Base-by-base conservation (phyloP, 768 basidiomycete genomes). In the Trametes meyenii region DNA sequence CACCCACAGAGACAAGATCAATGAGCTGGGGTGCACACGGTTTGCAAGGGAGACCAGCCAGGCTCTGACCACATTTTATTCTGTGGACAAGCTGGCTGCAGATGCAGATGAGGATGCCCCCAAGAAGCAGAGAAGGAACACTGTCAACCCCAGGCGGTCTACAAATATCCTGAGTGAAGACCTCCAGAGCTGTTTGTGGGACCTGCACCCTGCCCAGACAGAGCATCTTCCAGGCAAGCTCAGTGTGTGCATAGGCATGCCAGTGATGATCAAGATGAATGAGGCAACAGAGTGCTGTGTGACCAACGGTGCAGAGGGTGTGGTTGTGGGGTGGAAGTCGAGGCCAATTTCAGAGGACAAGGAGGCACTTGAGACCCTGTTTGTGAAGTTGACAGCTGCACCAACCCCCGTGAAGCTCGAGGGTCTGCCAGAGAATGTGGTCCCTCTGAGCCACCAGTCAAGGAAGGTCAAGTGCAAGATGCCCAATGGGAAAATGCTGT, bases 401-500 rank as follows among this genome's bases (percentile, higher is more conserved):
- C 50, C 65, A 1, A 51, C 16, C 3, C 26, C 42, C 16, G 45
- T 70, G n/a, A 45, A 65, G 42, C 19, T 71, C 1, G 57, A 68
- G 16, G 66, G 67, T 1, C 44, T 71, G 13, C 66, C 67, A 3
- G 26, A 43, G n/a, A 68, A 70, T 59, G 70, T 68, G 5, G 64
- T 71, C 14, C 69, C 69, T 26, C 45, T 71, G 1, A 44, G 40
- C 50, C n/a, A 33, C n/a, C 26, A 24, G 19, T n/a, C 5, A 42
- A 35, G n/a, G 12, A 45, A 38, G 21, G 51, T 68, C 14, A 48
- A 49, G 23, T 66, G 65, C 45, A 50, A 35, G 16, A 36, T 67
- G 29, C 66, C 62, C 5, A 64, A 64, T 58, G 64, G 53, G 2
- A 57, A 40, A 14, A 42, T 5, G n/a, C 16, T 64, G 5, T 36